Evolutionary conservation across 805 yeast species (phyloP).

Genomic region (Suhomyces canberraensis): DNA sequence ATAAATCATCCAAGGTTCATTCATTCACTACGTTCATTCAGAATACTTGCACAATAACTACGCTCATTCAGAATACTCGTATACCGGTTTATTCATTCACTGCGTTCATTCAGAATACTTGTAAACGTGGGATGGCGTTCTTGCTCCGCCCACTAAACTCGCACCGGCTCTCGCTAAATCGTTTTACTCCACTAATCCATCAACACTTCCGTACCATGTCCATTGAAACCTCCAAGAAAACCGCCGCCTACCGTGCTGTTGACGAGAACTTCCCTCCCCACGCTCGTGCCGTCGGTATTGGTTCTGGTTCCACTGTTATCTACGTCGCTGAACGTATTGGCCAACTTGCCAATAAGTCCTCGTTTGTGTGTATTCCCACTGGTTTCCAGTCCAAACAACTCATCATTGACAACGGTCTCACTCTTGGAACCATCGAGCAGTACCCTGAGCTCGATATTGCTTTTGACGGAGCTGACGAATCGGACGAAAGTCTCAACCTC

Average conservation of each 20-base stretch:
- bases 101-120: too few relatives aligned
- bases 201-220: too few relatives aligned
- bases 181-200: too few relatives aligned
- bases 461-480: conserved; percentile 98
- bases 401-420: conserved; percentile 76
- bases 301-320: conserved; percentile 97
- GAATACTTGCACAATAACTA: too few relatives aligned
- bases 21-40: too few relatives aligned
- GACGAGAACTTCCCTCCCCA: conserved; percentile 73
- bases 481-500: conserved; percentile 73
- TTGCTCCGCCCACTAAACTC: too few relatives aligned
- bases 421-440: conserved; percentile 79
- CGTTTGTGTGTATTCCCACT: conserved; percentile 84
- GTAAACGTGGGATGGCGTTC: too few relatives aligned
- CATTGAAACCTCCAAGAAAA: conserved; percentile 79
- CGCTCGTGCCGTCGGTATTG: conserved; percentile 84
- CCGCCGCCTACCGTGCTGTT: conserved; percentile 90
- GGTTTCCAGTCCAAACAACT: conserved; percentile 93
- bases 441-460: conserved; percentile 83
- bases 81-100: too few relatives aligned
- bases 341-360: conserved; percentile 49
- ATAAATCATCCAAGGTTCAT: too few relatives aligned
- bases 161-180: too few relatives aligned
- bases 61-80: too few relatives aligned
- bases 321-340: conserved; percentile 94